Conservation (phyloP, 345 rosid genomes). For the Mangifera indica region DNA sequence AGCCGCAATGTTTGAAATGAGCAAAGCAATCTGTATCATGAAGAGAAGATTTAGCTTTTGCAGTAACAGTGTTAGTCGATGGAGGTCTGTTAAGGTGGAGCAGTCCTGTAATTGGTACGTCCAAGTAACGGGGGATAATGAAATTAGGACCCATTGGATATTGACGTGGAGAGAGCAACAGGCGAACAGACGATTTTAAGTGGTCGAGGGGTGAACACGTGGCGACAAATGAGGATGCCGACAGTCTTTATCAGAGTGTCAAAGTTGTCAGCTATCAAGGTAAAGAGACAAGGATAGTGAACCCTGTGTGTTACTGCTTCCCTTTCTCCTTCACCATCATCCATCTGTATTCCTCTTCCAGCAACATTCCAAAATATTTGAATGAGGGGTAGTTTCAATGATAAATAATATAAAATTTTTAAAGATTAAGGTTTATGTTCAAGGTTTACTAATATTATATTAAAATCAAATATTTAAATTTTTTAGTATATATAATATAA, state of each 20-base stretch:
- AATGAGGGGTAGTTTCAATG: too few relatives aligned
- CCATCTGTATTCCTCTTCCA: neutral
- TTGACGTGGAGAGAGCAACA: neutral
- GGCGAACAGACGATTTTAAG: neutral
- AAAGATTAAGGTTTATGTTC: too few relatives aligned
- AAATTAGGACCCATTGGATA: neutral
- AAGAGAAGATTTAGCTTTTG: too few relatives aligned
- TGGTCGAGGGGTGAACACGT: constrained; percentile 15
- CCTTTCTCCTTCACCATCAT: neutral
- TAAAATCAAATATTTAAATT: too few relatives aligned
- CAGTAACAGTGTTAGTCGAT: neutral
- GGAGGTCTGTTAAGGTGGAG: neutral
- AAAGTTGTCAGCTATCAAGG: neutral
- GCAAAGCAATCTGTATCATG: too few relatives aligned
- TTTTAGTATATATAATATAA: too few relatives aligned
- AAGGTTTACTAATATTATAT: too few relatives aligned
- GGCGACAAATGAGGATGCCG: constrained; percentile 25
- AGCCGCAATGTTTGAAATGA: constrained; percentile 17
- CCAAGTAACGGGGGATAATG: neutral
- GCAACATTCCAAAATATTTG: too few relatives aligned
- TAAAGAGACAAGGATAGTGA: constrained; percentile 7
- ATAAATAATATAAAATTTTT: too few relatives aligned
- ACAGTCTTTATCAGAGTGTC: constrained; percentile 30
- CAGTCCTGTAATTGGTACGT: neutral
- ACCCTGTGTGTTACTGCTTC: neutral